A percentile compares a stretch with the other conserved stretches of the same genome.
Conservation (phyloP, 306 rosid genomes). For the Lotus japonicus region DNA sequence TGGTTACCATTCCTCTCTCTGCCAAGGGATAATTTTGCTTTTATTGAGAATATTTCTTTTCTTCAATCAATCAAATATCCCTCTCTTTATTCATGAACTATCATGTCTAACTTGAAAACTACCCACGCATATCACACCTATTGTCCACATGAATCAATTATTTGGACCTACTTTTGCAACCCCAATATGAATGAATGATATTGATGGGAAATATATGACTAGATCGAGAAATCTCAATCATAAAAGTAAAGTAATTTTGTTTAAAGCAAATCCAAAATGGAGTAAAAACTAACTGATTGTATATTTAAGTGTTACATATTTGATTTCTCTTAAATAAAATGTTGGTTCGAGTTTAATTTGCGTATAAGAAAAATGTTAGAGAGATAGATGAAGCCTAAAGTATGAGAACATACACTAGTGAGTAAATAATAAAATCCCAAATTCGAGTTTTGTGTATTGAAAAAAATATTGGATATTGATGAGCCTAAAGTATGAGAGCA, state of each 20-base stretch:
- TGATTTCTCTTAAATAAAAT: no score
- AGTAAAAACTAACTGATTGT: no score
- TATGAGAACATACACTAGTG: no score
- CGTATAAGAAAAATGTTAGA: no score
- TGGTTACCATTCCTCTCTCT: slow-evolving; percentile 27
- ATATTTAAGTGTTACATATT: no score
- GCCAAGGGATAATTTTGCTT: slow-evolving; percentile 10
- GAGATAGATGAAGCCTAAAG: no score
- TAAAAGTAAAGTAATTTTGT: not conserved
- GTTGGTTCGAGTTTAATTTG: no score
- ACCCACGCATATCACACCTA: slow-evolving; percentile 34
- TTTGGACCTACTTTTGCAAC: slow-evolving; percentile 29
- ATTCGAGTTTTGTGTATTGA: no score
- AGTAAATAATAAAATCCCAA: no score
- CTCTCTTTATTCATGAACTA: slow-evolving; percentile 46
- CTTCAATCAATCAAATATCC: slow-evolving; percentile 39
- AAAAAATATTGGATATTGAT: no score
- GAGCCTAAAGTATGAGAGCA: no score
- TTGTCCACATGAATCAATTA: slow-evolving; percentile 40
- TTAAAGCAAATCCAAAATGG: not conserved
- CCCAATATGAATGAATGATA: not conserved
- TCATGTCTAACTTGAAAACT: slow-evolving; percentile 50
- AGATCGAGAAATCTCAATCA: not conserved
- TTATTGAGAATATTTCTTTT: slow-evolving; percentile 29
- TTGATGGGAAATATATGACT: not conserved